Evolutionary conservation across 2,329 filamentous ascomycete species (phyloP).

Genomic region (Thermothelomyces thermophilus): DNA sequence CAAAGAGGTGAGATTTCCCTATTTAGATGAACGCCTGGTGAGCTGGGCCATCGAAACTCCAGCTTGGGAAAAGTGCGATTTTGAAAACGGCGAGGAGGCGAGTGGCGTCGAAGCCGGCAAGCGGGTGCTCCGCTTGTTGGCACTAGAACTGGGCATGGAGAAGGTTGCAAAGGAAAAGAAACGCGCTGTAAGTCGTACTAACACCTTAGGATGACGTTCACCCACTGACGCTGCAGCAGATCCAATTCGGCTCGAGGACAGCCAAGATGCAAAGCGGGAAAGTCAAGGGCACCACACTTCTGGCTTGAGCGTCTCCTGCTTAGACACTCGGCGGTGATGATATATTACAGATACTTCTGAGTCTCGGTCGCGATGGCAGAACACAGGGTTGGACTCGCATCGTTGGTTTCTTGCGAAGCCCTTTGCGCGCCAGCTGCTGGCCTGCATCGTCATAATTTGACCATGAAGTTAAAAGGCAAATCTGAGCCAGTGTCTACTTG

Average conservation of each 20-base stretch:
- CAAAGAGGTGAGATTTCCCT: conserved; percentile 84
- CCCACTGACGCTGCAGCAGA: conserved; percentile 38
- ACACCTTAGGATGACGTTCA: background rate
- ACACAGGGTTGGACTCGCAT: conserved; percentile 16
- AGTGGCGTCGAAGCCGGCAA: conserved; percentile 67
- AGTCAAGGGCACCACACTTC: conserved; percentile 61
- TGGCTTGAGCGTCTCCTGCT: conserved; percentile 30
- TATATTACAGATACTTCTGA: conserved; percentile 68
- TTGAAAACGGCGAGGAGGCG: conserved; percentile 43
- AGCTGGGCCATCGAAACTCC: conserved; percentile 67
- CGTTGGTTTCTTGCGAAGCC: conserved; percentile 49
- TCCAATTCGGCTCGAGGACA: conserved; percentile 76
- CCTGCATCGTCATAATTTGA: conserved; percentile 25
- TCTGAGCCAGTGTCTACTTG: conserved; percentile 31
- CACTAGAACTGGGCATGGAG: conserved; percentile 64
- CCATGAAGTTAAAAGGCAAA: conserved; percentile 35
- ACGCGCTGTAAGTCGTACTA: conserved; percentile 58
- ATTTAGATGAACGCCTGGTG: conserved; percentile 81
- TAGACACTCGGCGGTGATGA: conserved; percentile 54
- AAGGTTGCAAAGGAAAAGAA: conserved; percentile 82
- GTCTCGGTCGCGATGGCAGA: conserved; percentile 32
- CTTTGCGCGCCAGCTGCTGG: conserved; percentile 28
- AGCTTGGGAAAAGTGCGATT: conserved; percentile 84
- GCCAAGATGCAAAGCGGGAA: conserved; percentile 72
- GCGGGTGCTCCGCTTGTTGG: conserved; percentile 69